A percentile compares a stretch with the other conserved stretches of the same genome.
phyloP scores from a whole-genome alignment of 1,139 yeast species.

The Meyerozyma carpophila region DNA sequence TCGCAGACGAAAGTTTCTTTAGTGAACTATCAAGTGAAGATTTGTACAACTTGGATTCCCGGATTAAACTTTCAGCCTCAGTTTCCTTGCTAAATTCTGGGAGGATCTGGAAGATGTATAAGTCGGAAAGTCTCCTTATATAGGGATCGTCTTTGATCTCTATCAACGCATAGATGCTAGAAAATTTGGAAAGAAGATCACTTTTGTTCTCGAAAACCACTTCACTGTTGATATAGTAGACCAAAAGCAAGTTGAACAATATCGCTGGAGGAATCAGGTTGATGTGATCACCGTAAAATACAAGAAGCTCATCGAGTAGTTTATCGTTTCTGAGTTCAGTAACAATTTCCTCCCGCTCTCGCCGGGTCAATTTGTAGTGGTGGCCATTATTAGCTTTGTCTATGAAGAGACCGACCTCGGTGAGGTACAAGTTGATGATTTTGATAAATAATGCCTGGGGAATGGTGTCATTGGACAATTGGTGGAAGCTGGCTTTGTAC shows the following conservation, averaged over 20 bases:
- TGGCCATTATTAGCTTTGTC: conserved; percentile 8
- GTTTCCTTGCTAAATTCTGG: conserved; percentile 24
- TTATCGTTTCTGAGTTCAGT: conserved; percentile 16
- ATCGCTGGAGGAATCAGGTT: conserved; percentile 28
- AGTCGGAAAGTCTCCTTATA: conserved; percentile 22
- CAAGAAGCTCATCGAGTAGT: conserved; percentile 18
- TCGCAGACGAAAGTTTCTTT: conserved; percentile 14
- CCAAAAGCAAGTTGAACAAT: conserved; percentile 28
- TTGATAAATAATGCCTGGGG: conserved; percentile 26
- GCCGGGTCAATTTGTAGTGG: conserved; percentile 10
- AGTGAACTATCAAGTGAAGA: conserved; percentile 11
- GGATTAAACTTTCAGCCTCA: conserved; percentile 24
- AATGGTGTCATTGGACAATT: conserved; percentile 21
- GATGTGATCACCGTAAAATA: conserved; percentile 15
- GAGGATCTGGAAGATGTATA: conserved; percentile 32
- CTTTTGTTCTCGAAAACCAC: conserved; percentile 6
- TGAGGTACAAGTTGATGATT: conserved; percentile 31
- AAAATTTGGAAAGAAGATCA: conserved; percentile 6
- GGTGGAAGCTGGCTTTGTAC: conserved; percentile 18
- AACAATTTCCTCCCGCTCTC: conserved; percentile 12
- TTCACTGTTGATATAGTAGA: conserved; percentile 19
- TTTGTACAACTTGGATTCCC: conserved; percentile 15
- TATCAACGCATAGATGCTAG: conserved; percentile 8
- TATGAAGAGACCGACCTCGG: conserved; percentile 24
- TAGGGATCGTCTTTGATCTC: conserved; percentile 13